Conservation (phyloP, 257 asterid genomes). For the Coffea eugenioides region DNA sequence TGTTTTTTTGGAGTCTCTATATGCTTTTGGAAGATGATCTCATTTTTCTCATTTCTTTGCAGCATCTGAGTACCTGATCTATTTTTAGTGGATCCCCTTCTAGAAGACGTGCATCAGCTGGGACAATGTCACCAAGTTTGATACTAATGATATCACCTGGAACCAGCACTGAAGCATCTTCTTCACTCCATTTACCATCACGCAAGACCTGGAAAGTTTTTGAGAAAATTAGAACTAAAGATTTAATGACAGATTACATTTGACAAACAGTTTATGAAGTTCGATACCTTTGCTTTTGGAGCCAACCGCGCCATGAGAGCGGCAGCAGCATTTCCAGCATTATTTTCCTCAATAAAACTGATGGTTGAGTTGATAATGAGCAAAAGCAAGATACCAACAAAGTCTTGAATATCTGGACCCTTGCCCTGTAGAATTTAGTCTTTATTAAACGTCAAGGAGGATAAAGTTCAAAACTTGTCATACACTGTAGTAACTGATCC, state of each 20-base stretch:
- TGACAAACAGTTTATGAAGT: neutral
- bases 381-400: slow-evolving; percentile 48
- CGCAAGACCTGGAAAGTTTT: slow-evolving; percentile 37
- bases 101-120: slow-evolving; percentile 43
- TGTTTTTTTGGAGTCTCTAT: neutral
- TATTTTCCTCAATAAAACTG: slow-evolving; percentile 62
- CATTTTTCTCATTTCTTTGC: neutral
- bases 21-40: neutral
- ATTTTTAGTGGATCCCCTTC: slow-evolving; percentile 45
- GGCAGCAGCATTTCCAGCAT: slow-evolving; percentile 69
- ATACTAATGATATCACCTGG: slow-evolving; percentile 43
- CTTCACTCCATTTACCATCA: slow-evolving; percentile 53
- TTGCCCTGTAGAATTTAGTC: slow-evolving; percentile 28
- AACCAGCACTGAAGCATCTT: slow-evolving; percentile 29
- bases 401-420: slow-evolving; percentile 48
- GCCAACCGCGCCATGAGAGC: slow-evolving; percentile 71
- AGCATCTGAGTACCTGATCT: slow-evolving; percentile 32
- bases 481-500: neutral
- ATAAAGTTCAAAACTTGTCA: neutral
- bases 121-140: slow-evolving; percentile 40
- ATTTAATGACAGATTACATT: neutral
- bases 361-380: slow-evolving; percentile 55
- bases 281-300: slow-evolving; percentile 52
- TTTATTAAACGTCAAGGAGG: neutral
- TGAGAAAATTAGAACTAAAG: too few species aligned